A percentile compares a stretch with the other conserved stretches of the same genome.
These are phyloP conservation scores for Fusarium bactridioides DNA, from an alignment of 2,329 filamentous ascomycete genomes.

Conservation along the genomic window DNA sequence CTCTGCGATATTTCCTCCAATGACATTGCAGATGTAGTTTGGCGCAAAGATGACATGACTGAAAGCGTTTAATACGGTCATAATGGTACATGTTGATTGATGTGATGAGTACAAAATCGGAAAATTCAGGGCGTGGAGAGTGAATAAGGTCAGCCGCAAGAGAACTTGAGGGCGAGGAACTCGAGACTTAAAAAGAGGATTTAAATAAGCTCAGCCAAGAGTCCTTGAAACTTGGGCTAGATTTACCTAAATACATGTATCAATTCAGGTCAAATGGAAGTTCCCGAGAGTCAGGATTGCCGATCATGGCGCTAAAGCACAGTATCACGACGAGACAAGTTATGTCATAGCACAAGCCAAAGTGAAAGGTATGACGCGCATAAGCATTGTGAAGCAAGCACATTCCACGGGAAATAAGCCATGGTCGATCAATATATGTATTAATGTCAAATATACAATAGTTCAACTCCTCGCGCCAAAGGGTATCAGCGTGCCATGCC, in stretches of 20 bases:
- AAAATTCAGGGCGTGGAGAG: fast-evolving
- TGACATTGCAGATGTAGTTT: background rate
- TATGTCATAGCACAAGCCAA: background rate
- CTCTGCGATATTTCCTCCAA: background rate
- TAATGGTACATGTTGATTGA: background rate
- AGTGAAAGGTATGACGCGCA: background rate
- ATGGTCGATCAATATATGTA: background rate
- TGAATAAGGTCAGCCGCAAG: background rate
- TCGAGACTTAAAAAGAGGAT: background rate
- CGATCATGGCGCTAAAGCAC: background rate
- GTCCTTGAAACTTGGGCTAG: no score
- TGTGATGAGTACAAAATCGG: background rate
- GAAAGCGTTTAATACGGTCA: no score
- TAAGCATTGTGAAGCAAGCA: background rate
- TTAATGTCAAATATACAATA: background rate
- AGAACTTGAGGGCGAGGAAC: background rate
- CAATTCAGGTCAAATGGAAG: no score
- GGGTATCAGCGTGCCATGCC: conserved; percentile 25
- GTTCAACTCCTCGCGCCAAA: conserved; percentile 25
- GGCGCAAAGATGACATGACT: background rate
- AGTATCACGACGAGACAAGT: background rate
- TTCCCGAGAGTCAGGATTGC: background rate
- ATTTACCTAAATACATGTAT: no score
- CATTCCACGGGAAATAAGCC: background rate
- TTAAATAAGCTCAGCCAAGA: no score